Conservation (phyloP, 2,329 filamentous ascomycete genomes). For the Ophiostoma fasciatum region DNA sequence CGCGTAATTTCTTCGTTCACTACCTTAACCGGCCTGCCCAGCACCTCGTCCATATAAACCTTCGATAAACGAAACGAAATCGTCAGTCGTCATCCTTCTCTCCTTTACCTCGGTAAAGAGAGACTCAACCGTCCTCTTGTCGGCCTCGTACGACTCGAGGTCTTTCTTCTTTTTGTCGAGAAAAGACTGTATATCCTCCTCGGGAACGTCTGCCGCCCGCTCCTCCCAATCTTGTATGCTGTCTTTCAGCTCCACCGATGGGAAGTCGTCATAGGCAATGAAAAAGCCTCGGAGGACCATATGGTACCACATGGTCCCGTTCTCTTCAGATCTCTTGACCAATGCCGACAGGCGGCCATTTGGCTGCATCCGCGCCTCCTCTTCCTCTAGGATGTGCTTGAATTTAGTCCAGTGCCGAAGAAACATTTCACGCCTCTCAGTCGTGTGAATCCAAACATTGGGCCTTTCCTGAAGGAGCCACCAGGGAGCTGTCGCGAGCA, state of each 20-base stretch:
- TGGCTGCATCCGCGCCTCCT: not conserved
- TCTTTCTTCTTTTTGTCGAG: not conserved
- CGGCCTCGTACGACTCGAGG: not conserved
- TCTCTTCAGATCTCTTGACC: not conserved
- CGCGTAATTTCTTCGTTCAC: no score
- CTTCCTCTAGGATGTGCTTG: not conserved
- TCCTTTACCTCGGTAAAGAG: not conserved
- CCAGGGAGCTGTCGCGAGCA: slow-evolving; percentile 13
- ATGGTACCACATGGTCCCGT: not conserved
- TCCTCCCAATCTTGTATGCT: not conserved
- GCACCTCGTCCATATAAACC: not conserved
- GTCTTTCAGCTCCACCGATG: not conserved
- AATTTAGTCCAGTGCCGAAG: not conserved
- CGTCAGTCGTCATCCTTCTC: not conserved
- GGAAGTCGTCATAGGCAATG: not conserved
- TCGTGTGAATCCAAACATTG: not conserved
- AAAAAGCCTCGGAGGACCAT: not conserved
- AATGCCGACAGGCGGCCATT: not conserved
- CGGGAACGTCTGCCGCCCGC: not conserved
- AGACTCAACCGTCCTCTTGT: not conserved
- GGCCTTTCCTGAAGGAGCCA: slow-evolving; percentile 1
- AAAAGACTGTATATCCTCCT: not conserved
- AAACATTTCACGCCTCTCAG: not conserved
- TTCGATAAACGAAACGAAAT: not conserved
- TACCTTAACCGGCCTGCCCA: not conserved